Percentiles rank a stretch among this genome's conserved stretches.
phyloP scores from a whole-genome alignment of 257 asterid species.

The Fraxinus anomala region DNA sequence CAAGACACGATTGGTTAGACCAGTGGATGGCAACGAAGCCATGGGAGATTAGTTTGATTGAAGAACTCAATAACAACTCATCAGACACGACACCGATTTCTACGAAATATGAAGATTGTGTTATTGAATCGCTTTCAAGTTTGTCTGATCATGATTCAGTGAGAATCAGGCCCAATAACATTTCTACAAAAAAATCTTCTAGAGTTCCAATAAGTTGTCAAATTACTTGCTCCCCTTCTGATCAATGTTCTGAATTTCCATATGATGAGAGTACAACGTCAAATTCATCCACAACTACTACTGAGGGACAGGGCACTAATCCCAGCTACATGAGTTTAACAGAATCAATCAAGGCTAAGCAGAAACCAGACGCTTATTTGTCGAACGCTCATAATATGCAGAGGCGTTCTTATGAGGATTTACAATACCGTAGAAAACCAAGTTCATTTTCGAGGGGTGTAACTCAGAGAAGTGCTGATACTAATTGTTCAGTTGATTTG shows the following conservation, averaged over 20 bases:
- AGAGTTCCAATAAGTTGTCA: constrained; percentile 53
- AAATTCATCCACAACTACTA: constrained; percentile 64
- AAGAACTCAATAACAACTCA: constrained; percentile 39
- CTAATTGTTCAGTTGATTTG: constrained; percentile 38
- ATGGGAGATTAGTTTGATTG: constrained; percentile 48
- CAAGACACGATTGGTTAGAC: constrained; percentile 64
- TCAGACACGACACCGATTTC: constrained; percentile 38
- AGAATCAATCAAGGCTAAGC: constrained; percentile 47
- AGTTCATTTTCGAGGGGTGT: constrained; percentile 64
- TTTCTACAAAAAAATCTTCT: constrained; percentile 43
- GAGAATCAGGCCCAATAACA: constrained; percentile 34
- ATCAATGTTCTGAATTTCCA: constrained; percentile 49
- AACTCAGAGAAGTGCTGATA: constrained; percentile 67
- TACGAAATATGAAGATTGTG: constrained; percentile 25
- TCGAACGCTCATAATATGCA: constrained; percentile 33
- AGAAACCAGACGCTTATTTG: constrained; percentile 27
- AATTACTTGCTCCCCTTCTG: constrained; percentile 52
- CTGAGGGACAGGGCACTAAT: constrained; percentile 39
- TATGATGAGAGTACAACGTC: constrained; percentile 76
- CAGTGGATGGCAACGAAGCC: constrained; percentile 77
- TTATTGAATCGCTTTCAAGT: constrained; percentile 35
- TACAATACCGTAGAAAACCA: constrained; percentile 45
- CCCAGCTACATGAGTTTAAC: constrained; percentile 78
- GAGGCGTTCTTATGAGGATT: constrained; percentile 58
- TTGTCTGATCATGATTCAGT: constrained; percentile 43